Percentiles rank a stretch among this genome's conserved stretches.
These are phyloP conservation scores for Cercospora brassicicola DNA, from an alignment of 2,329 filamentous ascomycete genomes.

Conservation along the genomic window DNA sequence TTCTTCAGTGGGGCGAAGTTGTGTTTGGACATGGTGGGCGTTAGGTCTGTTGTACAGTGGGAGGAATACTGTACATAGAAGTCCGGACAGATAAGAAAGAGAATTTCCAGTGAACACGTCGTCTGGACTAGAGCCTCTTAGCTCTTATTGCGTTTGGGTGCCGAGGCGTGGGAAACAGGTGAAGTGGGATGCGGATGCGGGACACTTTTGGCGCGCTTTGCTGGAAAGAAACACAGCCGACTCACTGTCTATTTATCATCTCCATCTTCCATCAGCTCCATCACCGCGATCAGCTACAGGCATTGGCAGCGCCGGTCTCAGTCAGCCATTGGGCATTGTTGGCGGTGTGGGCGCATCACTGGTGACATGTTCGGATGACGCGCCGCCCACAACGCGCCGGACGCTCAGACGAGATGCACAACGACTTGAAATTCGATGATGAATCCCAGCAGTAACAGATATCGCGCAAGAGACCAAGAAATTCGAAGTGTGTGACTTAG, in stretches of 20 bases:
- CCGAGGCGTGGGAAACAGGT: conserved; percentile 6
- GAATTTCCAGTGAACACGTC: conserved; percentile 5
- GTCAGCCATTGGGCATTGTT: neutral
- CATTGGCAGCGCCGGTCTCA: neutral
- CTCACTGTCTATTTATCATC: neutral
- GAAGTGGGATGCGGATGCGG: conserved; percentile 6
- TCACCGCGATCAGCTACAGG: neutral
- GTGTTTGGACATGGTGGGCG: conserved; percentile 17
- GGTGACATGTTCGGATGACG: neutral
- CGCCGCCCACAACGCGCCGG: neutral
- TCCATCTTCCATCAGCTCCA: neutral
- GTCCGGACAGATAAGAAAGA: neutral
- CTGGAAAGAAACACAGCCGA: neutral
- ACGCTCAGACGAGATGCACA: neutral
- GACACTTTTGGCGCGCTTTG: neutral
- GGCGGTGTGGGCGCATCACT: neutral
- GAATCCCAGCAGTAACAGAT: neutral
- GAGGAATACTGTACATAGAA: neutral
- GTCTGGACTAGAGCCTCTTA: neutral
- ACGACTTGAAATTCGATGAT: neutral
- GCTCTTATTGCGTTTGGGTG: neutral
- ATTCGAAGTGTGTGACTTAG: neutral
- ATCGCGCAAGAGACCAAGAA: neutral
- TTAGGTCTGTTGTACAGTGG: neutral
- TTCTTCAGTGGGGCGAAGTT: conserved; percentile 85